Base-by-base conservation (phyloP, 441 rosid genomes). In the Adansonia rubrostipa region DNA sequence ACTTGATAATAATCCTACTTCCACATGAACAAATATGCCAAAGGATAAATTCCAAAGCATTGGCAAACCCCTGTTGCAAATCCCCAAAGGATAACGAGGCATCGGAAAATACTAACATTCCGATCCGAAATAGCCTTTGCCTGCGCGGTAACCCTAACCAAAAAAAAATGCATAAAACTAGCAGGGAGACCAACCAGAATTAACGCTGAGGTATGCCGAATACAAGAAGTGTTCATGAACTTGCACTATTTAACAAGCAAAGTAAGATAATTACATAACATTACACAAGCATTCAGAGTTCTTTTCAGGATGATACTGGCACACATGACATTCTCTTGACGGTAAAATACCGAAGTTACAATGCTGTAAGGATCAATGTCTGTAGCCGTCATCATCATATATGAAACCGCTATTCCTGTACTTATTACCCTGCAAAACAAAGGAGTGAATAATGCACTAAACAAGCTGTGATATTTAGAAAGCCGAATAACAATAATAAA, bases 401-500 rank as follows among this genome's bases (percentile, higher is more conserved):
- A 76, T 0, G 66, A 79, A 47, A 28, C 80, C 74, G n/a, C 77
- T 77, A 70, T 80, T 87, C 83, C 78, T 84, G 54, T 93, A 86
- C 75, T 84, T 89, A 79, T 91, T 93, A 6, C 92, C 92, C 96
- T 95, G 92, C 78, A 58, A 69, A 57, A 45, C 19, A 71, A 24
- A 0, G 50, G 10, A 19, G 0, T 10, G 56, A 5, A 72, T 10
- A 71, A 57, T 51, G 64, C 45, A 66, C 9, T 63, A 62, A n/a
- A 56, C 77, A 57, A 72, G 68, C 47, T 20, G 28, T 3, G 58
- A 40, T 61, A 10, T 24, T 10, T 9, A 51, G 42, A 42, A 7
- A n/a, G 40, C 47, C 53, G 13, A 4, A n/a, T 2, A 28, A 17
- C 33, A 8, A 2, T 7, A 6, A 6, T 71, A 20, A 20, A 17